These are phyloP conservation scores for Glonium stellatum DNA, from an alignment of 495 filamentous ascomycete genomes.

Conservation along the genomic window DNA sequence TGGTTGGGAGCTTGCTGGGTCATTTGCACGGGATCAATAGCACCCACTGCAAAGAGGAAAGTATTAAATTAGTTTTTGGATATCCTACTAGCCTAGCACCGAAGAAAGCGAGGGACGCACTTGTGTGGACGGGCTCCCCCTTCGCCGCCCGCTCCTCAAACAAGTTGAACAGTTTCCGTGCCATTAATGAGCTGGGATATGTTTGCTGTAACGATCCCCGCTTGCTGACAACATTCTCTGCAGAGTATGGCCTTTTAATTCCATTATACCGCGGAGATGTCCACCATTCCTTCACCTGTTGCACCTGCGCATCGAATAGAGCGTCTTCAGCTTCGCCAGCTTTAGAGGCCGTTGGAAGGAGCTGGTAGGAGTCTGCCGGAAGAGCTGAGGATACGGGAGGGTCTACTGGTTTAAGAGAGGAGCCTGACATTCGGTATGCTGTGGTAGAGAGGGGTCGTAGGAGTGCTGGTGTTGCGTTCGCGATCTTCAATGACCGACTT, in stretches of 20 bases:
- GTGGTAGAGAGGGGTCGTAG: slow-evolving; percentile 31
- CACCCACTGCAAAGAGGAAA: slow-evolving; percentile 60
- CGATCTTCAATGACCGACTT: slow-evolving; percentile 18
- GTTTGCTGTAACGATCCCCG: slow-evolving; percentile 76
- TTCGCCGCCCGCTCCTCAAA: slow-evolving; percentile 66
- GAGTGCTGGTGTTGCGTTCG: slow-evolving; percentile 12
- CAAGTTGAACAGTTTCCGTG: slow-evolving; percentile 85
- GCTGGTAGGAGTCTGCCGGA: slow-evolving; percentile 69
- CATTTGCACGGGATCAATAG: slow-evolving; percentile 98
- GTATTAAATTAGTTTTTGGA: slow-evolving; percentile 19
- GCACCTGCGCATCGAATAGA: slow-evolving; percentile 69
- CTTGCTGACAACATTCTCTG: slow-evolving; percentile 87
- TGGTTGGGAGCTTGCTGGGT: slow-evolving; percentile 95
- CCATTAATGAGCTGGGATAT: slow-evolving; percentile 89
- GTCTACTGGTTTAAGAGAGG: slow-evolving; percentile 37
- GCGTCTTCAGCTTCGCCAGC: slow-evolving; percentile 72
- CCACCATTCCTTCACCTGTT: slow-evolving; percentile 86
- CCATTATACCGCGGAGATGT: slow-evolving; percentile 70
- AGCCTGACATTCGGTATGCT: slow-evolving; percentile 28
- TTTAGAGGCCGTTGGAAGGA: slow-evolving; percentile 66
- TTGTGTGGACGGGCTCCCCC: slow-evolving; percentile 84
- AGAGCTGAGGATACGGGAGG: slow-evolving; percentile 52
- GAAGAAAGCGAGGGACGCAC: slow-evolving; percentile 42
- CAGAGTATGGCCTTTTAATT: slow-evolving; percentile 85
- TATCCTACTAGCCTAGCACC: slow-evolving; percentile 5